These are phyloP conservation scores for Rhizoclosmatium sp. DNA, from an alignment of 192 early-diverging fungal species.

Conservation along the genomic window DNA sequence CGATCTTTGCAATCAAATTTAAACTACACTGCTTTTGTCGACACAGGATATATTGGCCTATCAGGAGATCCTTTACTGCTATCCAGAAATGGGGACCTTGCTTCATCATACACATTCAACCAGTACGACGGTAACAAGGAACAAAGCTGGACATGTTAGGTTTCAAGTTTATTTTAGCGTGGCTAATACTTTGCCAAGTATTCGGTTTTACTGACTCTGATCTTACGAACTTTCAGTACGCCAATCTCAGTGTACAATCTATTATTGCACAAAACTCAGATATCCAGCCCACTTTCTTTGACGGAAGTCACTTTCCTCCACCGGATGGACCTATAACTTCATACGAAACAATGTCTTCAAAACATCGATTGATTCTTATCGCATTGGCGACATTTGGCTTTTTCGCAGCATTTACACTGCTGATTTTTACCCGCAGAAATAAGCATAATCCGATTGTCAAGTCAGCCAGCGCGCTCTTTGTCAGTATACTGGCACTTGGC, in stretches of 20 bases:
- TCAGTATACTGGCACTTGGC: background rate
- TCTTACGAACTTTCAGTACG: background rate
- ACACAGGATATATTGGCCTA: background rate
- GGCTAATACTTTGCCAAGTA: background rate
- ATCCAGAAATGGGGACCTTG: background rate
- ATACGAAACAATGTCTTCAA: background rate
- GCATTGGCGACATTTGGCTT: background rate
- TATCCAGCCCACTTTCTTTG: background rate
- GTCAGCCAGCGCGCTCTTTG: background rate
- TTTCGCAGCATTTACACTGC: background rate
- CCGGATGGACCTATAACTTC: background rate
- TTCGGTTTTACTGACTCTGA: background rate
- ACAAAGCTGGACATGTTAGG: background rate
- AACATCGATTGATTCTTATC: background rate
- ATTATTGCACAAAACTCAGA: background rate
- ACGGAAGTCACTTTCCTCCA: background rate
- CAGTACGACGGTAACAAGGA: background rate
- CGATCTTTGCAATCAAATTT: background rate
- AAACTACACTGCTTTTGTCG: background rate
- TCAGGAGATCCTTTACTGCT: background rate
- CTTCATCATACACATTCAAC: background rate
- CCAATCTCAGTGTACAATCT: background rate
- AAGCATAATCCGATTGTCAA: background rate
- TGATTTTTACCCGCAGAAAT: background rate
- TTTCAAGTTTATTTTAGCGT: background rate